Percentiles rank a stretch among this genome's conserved stretches.
Conservation (phyloP, 2,329 filamentous ascomycete species). For the Didymella sp. region DNA sequence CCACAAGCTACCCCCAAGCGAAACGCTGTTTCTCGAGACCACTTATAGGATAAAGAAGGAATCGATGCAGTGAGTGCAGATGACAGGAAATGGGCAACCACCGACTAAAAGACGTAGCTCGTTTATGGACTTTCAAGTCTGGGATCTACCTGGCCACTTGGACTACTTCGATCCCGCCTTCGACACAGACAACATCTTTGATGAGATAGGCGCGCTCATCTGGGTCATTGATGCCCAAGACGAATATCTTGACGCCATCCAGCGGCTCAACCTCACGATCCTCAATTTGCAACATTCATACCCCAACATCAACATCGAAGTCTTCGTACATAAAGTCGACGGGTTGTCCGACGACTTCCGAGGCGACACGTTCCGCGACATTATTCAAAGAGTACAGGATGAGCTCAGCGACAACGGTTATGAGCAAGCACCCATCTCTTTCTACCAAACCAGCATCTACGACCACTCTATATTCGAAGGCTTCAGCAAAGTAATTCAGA, state of each 20-base stretch:
- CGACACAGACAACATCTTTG: conserved; percentile 92
- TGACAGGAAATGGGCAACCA: background rate
- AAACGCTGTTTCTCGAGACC: conserved; percentile 94
- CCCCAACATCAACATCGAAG: conserved; percentile 94
- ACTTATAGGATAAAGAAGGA: conserved; percentile 95
- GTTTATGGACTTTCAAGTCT: conserved; percentile 99
- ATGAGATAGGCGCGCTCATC: conserved; percentile 90
- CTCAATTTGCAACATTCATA: conserved; percentile 87
- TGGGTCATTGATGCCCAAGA: conserved; percentile 99
- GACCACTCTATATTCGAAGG: conserved; percentile 98
- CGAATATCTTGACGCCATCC: conserved; percentile 92
- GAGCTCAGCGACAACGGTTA: conserved; percentile 92
- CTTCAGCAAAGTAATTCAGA: conserved; percentile 98
- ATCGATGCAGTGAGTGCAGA: conserved; percentile 78
- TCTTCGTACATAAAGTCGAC: conserved; percentile 99
- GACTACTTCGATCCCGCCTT: conserved; percentile 90
- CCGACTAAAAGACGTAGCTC: conserved; percentile 64
- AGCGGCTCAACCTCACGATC: conserved; percentile 85
- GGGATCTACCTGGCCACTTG: conserved; percentile 95
- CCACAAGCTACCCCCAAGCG: conserved; percentile 93
- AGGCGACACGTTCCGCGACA: conserved; percentile 93
- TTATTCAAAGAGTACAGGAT: conserved; percentile 94
- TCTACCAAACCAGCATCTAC: conserved; percentile 97
- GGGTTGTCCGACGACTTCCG: conserved; percentile 97
- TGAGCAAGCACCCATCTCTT: conserved; percentile 91